Evolutionary conservation across 805 yeast genomes (phyloP).

Genomic region (Blastobotrys terrestris): DNA sequence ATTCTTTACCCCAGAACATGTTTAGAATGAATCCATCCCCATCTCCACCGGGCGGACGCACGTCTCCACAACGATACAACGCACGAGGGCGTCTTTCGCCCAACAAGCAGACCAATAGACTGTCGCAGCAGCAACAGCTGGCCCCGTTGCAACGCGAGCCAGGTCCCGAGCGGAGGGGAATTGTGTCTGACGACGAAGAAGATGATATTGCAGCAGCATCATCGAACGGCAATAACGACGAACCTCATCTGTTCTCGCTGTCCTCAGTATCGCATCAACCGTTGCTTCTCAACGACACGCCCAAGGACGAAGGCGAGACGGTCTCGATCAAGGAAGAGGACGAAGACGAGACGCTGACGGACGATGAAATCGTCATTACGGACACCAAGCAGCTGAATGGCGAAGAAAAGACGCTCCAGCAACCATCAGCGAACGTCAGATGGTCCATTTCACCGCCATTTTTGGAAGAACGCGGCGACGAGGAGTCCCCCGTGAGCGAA

Average conservation of each 20-base stretch:
- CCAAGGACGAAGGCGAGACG: neutral
- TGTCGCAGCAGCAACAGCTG: neutral
- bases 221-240: neutral
- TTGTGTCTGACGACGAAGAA: neutral
- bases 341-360: slow-evolving; percentile 1
- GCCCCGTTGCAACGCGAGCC: neutral
- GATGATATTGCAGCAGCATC: no score
- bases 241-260: neutral
- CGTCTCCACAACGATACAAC: neutral
- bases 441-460: slow-evolving; percentile 10
- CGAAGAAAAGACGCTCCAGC: neutral
- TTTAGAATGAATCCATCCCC: neutral
- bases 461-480: slow-evolving; percentile 12
- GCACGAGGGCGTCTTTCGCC: neutral
- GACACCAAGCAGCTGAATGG: slow-evolving; percentile 1
- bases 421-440: neutral
- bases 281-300: neutral
- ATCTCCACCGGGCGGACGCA: neutral
- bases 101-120: neutral
- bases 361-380: neutral
- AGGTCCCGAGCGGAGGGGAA: no score
- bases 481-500: slow-evolving; percentile 12
- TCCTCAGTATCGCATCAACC: neutral
- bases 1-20: neutral
- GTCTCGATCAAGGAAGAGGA: neutral